A percentile compares a stretch with the other conserved stretches of the same genome.
Conservation (phyloP, 305 asterid genomes). For the Striga hermonthica region DNA sequence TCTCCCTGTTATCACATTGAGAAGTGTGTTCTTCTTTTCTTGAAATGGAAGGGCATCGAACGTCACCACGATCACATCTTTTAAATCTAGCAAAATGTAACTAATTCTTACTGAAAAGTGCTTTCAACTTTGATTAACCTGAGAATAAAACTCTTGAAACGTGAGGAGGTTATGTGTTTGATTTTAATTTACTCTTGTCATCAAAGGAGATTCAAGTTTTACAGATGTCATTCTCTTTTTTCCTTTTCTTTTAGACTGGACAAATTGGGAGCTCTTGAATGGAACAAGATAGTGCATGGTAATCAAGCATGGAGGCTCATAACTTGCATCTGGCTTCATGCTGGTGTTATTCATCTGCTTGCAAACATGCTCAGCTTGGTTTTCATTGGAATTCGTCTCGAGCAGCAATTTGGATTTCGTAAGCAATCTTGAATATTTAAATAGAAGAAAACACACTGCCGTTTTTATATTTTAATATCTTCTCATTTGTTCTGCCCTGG, state of each 20-base stretch:
- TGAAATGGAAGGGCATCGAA: too few relatives aligned
- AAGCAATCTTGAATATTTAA: constrained; percentile 29
- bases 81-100: too few relatives aligned
- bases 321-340: constrained; percentile 92
- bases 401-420: constrained; percentile 97
- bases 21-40: too few relatives aligned
- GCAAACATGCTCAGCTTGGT: constrained; percentile 94
- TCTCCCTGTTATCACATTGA: too few relatives aligned
- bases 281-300: constrained; percentile 68
- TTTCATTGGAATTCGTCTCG: constrained; percentile 86
- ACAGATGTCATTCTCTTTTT: not conserved
- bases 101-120: too few relatives aligned
- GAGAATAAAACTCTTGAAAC: not conserved
- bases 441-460: constrained; percentile 6
- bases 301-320: constrained; percentile 87
- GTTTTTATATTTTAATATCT: not conserved
- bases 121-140: not conserved
- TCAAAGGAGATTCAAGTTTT: too few relatives aligned
- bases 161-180: not conserved
- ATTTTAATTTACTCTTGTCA: not conserved
- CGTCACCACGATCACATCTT: too few relatives aligned
- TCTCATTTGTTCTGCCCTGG: not conserved
- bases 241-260: constrained; percentile 53
- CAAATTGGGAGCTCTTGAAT: constrained; percentile 78
- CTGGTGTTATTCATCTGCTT: constrained; percentile 84